Base-by-base conservation (phyloP, 805 yeast genomes). In the Pichia insulana region DNA sequence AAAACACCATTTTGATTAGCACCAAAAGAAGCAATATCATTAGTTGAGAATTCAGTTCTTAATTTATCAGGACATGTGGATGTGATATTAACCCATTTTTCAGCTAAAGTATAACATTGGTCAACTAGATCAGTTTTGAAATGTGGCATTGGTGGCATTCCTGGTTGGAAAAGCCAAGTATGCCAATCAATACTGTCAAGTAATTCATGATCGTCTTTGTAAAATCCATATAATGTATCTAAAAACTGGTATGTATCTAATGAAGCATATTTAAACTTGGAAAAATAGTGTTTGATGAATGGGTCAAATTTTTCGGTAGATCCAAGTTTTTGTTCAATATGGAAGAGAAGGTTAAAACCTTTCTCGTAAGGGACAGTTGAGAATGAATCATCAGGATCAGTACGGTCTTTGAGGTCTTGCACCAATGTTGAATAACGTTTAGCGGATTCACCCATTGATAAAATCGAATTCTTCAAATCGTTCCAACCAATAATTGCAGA, bases 301-400 rank as follows among this genome's bases (percentile, higher is more conserved):
- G 83, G 81, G 59, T 86, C 94, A 58, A 86, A 88, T 15, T 61
- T 71, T 18, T 68, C 68, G 31, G 86, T 88, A 36, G 90, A 86
- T 34, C 90, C 89, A 10, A 88, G 65, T 30, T 68, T 57, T 37
- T 69, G 72, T 63, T 89, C 97, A 39, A 88, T 69, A 52, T 78
- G 76, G 64, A 76, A 84, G 45, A 89, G 68, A 54, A 88, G 70
- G 51, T 82, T 85, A 53, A 80, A 83, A 7, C 96, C 96, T 61
- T 87, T 87, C 59, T 88, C 96, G 62, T 88, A 88, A 3, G 96
- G 96, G 36, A 88, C 94, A 1, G 83, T 69, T 28, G 87, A 78
- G 62, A 86, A 88, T 1, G 94, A 81, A 53, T 87, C 95, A 62
- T 88, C 96, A 6, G 96, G 96, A 57, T 86, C 95, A 34, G 73